Conservation (phyloP, 2,329 filamentous ascomycete species). For the Thyridium curvatum region DNA sequence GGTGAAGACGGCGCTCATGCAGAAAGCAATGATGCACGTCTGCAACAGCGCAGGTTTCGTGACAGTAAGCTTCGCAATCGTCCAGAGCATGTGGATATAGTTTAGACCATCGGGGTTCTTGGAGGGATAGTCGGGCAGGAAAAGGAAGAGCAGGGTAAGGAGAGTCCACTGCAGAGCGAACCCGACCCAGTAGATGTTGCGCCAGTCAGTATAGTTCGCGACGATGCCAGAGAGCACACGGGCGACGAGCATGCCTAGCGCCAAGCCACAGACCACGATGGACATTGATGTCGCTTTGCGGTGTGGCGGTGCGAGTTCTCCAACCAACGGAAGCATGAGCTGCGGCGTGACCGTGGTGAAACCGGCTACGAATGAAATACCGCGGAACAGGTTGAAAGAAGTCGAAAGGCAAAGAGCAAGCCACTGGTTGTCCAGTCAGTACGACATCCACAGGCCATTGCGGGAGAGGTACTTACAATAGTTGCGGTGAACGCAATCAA, state of each 20-base stretch:
- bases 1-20: conserved; percentile 45
- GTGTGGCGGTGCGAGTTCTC: conserved; percentile 66
- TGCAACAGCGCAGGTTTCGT: conserved; percentile 65
- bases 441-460: neutral
- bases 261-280: conserved; percentile 68
- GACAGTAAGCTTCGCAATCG: conserved; percentile 57
- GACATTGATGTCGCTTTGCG: conserved; percentile 64
- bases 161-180: conserved; percentile 66
- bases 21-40: conserved; percentile 59
- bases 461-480: conserved; percentile 39
- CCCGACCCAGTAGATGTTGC: conserved; percentile 72
- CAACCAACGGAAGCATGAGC: conserved; percentile 73
- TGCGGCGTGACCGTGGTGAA: conserved; percentile 76
- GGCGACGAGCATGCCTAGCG: conserved; percentile 70
- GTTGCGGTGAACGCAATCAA: conserved; percentile 64
- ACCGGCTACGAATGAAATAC: conserved; percentile 66
- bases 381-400: conserved; percentile 58
- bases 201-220: conserved; percentile 68
- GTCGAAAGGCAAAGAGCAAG: conserved; percentile 65
- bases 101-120: conserved; percentile 60
- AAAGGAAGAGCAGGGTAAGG: conserved; percentile 57
- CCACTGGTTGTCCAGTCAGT: conserved; percentile 35
- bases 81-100: conserved; percentile 60
- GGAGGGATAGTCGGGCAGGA: conserved; percentile 75
- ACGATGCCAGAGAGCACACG: conserved; percentile 70